Evolutionary conservation across 129 eudicot species (phyloP).

Genomic region (Tanacetum coccineum): DNA sequence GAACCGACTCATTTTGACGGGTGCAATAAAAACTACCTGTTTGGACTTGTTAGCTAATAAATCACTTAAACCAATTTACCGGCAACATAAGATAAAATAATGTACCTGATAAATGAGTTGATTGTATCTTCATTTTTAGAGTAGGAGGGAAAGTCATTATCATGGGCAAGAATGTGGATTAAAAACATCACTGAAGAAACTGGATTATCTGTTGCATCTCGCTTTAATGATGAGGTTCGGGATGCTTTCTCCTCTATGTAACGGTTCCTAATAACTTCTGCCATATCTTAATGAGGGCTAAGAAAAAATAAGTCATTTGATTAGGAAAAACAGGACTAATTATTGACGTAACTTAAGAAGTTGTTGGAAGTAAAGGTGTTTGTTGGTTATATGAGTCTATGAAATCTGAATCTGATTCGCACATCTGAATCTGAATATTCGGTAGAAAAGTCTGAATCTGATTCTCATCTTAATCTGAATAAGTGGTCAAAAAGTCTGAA

Average conservation of each 20-base stretch:
- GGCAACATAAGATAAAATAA: too few relatives aligned
- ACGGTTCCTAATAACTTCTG: conserved; percentile 52
- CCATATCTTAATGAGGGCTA: conserved; percentile 70
- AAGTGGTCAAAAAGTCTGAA: too few relatives aligned
- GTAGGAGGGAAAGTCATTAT: conserved; percentile 51
- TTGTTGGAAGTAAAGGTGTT: too few relatives aligned
- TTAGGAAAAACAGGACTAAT: conserved; percentile 15
- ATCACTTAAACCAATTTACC: too few relatives aligned
- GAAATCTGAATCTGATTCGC: too few relatives aligned
- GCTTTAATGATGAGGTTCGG: conserved; percentile 27
- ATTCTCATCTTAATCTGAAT: too few relatives aligned
- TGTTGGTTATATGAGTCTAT: too few relatives aligned
- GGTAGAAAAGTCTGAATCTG: too few relatives aligned
- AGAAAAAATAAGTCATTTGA: conserved; percentile 9
- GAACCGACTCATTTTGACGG: too few relatives aligned
- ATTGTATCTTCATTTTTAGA: conserved; percentile 40
- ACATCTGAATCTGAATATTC: too few relatives aligned
- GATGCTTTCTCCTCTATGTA: conserved; percentile 34
- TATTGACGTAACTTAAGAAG: conserved; percentile 26
- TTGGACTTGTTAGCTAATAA: too few relatives aligned
- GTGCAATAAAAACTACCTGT: too few relatives aligned
- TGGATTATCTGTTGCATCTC: conserved; percentile 50
- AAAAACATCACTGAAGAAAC: conserved; percentile 64
- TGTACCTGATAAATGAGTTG: conserved; percentile 65
- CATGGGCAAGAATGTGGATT: conserved; percentile 89